Evolutionary conservation across 345 rosid species (phyloP).

Genomic region (Fremontodendron californicum): DNA sequence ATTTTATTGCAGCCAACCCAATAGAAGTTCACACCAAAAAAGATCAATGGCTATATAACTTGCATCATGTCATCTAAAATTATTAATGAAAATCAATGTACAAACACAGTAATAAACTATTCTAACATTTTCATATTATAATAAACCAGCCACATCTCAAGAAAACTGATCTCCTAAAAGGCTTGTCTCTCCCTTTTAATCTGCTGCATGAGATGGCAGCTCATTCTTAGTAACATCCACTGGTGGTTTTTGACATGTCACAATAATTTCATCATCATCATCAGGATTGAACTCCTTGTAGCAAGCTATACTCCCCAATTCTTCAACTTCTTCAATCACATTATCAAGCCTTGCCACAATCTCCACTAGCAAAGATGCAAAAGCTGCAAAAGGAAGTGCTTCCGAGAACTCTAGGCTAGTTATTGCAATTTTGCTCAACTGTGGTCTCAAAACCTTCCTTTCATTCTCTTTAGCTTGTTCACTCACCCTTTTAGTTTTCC

Average conservation of each 20-base stretch:
- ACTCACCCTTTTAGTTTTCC: slow-evolving; percentile 42
- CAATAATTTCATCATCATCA: slow-evolving; percentile 14
- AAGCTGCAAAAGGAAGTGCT: slow-evolving; percentile 83
- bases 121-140: neutral
- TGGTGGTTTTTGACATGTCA: neutral
- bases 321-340: slow-evolving; percentile 66
- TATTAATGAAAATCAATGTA: neutral
- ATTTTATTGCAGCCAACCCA: neutral
- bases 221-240: slow-evolving; percentile 9
- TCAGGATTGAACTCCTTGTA: slow-evolving; percentile 56
- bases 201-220: slow-evolving; percentile 10
- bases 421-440: slow-evolving; percentile 57
- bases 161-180: neutral
- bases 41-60: neutral
- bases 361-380: slow-evolving; percentile 71
- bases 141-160: neutral
- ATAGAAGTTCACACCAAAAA: neutral
- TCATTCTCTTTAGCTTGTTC: slow-evolving; percentile 29
- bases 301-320: slow-evolving; percentile 55
- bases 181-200: neutral
- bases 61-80: neutral
- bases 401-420: slow-evolving; percentile 70
- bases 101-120: neutral
- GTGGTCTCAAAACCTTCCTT: slow-evolving; percentile 58
- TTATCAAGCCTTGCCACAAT: slow-evolving; percentile 70